phyloP scores from a whole-genome alignment of 805 yeast genomes.

The Candida dajiaensis region DNA sequence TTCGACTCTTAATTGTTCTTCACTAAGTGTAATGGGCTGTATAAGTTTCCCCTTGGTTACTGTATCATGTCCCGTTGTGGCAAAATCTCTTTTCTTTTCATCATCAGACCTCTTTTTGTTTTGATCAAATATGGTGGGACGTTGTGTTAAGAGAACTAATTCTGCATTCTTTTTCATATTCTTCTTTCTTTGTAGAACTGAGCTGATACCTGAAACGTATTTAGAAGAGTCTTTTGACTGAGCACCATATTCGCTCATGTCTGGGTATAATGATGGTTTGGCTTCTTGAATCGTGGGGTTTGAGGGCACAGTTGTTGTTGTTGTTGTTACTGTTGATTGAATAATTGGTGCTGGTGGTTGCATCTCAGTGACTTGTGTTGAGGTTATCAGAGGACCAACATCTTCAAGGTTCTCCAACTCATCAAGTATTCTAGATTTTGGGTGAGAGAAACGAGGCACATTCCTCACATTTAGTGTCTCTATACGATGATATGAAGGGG shows the following conservation, averaged over 20 bases:
- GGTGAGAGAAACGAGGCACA: neutral
- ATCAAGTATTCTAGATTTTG: neutral
- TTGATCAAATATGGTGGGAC: constrained; percentile 11
- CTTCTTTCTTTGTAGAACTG: neutral
- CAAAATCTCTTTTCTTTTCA: neutral
- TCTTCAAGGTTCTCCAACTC: neutral
- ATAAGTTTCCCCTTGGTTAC: constrained; percentile 16
- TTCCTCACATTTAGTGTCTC: constrained; percentile 13
- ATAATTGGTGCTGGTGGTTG: neutral
- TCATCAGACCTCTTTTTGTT: neutral
- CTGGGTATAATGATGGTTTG: neutral
- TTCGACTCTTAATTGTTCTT: constrained; percentile 63
- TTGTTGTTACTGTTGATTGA: neutral
- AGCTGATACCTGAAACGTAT: neutral
- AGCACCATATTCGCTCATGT: neutral
- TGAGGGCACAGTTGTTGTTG: too few species aligned
- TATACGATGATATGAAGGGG: constrained; percentile 23
- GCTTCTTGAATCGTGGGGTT: neutral
- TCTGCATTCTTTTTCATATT: constrained; percentile 16
- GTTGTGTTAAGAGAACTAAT: constrained; percentile 27
- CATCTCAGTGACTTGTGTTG: neutral
- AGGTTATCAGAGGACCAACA: neutral
- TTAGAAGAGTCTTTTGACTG: neutral
- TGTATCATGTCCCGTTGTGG: neutral
- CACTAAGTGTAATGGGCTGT: constrained; percentile 33